A percentile compares a stretch with the other conserved stretches of the same genome.
These are phyloP conservation scores for Stachybotrys chlorohalonatus DNA, from an alignment of 2,329 filamentous ascomycete species.

Conservation along the genomic window DNA sequence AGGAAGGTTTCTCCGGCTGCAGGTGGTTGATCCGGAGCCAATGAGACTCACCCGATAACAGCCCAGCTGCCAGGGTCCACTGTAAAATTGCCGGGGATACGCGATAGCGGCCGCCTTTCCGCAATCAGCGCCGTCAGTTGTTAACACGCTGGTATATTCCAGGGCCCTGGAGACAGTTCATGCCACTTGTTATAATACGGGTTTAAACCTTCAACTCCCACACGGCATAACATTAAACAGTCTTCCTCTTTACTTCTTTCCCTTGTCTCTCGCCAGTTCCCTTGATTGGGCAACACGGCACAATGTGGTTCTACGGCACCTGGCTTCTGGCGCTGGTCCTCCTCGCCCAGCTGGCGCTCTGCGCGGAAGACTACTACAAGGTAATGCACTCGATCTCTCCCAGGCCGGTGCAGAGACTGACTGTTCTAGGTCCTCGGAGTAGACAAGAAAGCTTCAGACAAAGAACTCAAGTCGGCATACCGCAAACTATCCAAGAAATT, in stretches of 20 bases:
- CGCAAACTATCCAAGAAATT: conserved; percentile 87
- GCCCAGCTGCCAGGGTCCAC: conserved; percentile 3
- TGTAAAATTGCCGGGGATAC: background rate
- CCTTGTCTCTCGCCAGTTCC: background rate
- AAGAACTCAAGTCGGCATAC: conserved; percentile 90
- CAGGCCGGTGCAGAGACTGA: conserved; percentile 3
- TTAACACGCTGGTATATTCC: conserved; percentile 27
- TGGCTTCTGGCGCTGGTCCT: conserved; percentile 42
- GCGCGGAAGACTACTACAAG: conserved; percentile 72
- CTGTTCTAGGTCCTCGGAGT: conserved; percentile 62
- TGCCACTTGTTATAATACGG: no score
- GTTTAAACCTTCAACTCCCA: no score
- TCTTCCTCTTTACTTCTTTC: background rate
- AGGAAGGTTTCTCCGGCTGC: conserved; percentile 22
- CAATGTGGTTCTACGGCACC: conserved; percentile 44
- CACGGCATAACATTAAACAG: background rate
- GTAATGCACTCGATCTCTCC: conserved; percentile 26
- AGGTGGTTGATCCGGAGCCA: conserved; percentile 9
- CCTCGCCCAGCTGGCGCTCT: conserved; percentile 44
- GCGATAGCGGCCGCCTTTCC: background rate
- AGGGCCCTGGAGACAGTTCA: conserved; percentile 1
- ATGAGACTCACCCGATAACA: conserved; percentile 12
- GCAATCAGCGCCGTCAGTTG: conserved; percentile 5
- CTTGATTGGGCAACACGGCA: conserved; percentile 12
- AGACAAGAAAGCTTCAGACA: conserved; percentile 68